These are phyloP conservation scores for Penicillium riverlandense DNA, from an alignment of 495 filamentous ascomycete species.

Conservation along the genomic window DNA sequence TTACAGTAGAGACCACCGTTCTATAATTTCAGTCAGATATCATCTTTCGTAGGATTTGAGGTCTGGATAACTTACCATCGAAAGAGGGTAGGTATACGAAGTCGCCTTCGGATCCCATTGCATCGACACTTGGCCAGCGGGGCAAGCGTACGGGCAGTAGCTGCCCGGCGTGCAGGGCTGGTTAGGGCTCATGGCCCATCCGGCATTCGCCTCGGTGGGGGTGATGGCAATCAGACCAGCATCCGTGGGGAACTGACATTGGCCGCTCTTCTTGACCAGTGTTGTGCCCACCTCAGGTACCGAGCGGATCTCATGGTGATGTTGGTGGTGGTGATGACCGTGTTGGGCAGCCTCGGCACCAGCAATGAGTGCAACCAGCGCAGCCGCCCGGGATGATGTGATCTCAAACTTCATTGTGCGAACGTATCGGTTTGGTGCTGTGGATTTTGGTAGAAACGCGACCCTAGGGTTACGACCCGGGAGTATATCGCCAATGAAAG, in stretches of 20 bases:
- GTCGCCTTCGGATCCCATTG: slow-evolving; percentile 73
- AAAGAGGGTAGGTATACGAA: slow-evolving; percentile 59
- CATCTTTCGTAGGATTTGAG: slow-evolving; percentile 4
- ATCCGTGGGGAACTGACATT: slow-evolving; percentile 60
- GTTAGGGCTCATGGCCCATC: slow-evolving; percentile 80
- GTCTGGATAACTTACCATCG: slow-evolving; percentile 55
- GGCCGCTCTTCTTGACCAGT: slow-evolving; percentile 36
- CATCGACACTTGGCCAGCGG: slow-evolving; percentile 65
- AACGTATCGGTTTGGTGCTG: too few species aligned
- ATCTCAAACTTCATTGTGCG: slow-evolving; percentile 30
- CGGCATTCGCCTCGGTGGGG: slow-evolving; percentile 57
- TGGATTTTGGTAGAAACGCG: too few species aligned
- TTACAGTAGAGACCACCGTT: slow-evolving; percentile 75
- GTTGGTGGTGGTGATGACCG: slow-evolving; percentile 23
- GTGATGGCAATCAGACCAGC: slow-evolving; percentile 64
- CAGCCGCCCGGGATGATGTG: slow-evolving; percentile 16
- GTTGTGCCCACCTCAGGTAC: slow-evolving; percentile 7
- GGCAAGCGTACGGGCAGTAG: slow-evolving; percentile 77
- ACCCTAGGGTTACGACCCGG: too few species aligned
- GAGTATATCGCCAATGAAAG: too few species aligned
- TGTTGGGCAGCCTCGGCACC: slow-evolving; percentile 33
- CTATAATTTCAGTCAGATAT: slow-evolving; percentile 26
- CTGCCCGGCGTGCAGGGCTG: slow-evolving; percentile 59
- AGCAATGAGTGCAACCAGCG: slow-evolving; percentile 58
- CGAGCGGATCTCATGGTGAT: slow-evolving; percentile 17